These are phyloP conservation scores for Penicillium turbatum DNA, from an alignment of 495 filamentous ascomycete genomes.

Conservation along the genomic window DNA sequence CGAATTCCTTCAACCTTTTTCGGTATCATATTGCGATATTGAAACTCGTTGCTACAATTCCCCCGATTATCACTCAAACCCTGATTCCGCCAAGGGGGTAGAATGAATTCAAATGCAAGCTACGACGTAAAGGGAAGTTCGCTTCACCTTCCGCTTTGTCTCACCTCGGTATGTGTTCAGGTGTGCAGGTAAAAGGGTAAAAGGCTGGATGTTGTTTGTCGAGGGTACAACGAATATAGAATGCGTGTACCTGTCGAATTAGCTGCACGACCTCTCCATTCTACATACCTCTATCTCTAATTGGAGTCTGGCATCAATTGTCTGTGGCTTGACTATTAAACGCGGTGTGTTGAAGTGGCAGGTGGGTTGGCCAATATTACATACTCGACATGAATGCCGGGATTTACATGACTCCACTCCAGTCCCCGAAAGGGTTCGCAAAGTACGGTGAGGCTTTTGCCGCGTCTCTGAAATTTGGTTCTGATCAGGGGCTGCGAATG, in stretches of 20 bases:
- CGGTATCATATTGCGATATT: neutral
- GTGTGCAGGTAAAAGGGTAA: neutral
- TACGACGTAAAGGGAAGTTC: conserved; percentile 24
- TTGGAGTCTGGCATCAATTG: neutral
- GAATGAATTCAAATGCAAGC: conserved; percentile 8
- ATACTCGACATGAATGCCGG: conserved; percentile 24
- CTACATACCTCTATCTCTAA: too few species aligned
- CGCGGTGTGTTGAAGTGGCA: conserved; percentile 20
- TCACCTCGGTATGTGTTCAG: conserved; percentile 12
- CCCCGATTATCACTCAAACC: neutral
- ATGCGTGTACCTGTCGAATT: neutral
- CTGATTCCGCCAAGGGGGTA: conserved; percentile 6
- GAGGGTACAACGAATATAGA: neutral
- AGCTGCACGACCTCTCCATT: neutral
- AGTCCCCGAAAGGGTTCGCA: conserved; percentile 13
- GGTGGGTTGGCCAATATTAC: conserved; percentile 5
- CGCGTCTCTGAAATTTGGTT: neutral
- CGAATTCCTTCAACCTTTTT: neutral
- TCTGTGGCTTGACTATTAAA: conserved; percentile 17
- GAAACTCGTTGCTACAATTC: neutral
- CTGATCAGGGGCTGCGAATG: conserved; percentile 2
- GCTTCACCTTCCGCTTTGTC: conserved; percentile 27
- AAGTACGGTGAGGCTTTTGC: conserved; percentile 29
- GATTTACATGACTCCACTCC: conserved; percentile 17
- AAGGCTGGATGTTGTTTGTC: too few species aligned